A percentile compares a stretch with the other conserved stretches of the same genome.
Conservation (phyloP, 768 basidiomycete genomes). For the Trametes sanguinea region DNA sequence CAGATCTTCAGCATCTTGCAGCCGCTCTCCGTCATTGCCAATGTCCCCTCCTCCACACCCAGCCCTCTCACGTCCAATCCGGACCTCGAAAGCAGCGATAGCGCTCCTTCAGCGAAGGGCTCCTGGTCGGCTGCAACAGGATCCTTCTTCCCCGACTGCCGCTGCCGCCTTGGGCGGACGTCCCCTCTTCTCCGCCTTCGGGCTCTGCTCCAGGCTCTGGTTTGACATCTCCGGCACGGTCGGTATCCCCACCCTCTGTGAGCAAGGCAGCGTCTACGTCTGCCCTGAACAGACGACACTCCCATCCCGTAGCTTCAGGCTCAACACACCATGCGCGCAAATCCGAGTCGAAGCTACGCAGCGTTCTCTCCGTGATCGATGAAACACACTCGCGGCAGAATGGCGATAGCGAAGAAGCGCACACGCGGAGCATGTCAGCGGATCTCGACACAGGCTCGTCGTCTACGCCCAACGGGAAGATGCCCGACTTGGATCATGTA, state of each 20-base stretch:
- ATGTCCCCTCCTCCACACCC: conserved; percentile 57
- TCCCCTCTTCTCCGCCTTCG: conserved; percentile 25
- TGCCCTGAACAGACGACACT: conserved; percentile 48
- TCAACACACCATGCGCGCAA: conserved; percentile 47
- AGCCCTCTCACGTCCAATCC: conserved; percentile 53
- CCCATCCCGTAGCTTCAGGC: conserved; percentile 44
- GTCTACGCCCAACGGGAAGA: conserved; percentile 28
- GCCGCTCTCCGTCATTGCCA: conserved; percentile 77
- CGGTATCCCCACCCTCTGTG: conserved; percentile 49
- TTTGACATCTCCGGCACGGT: conserved; percentile 36
- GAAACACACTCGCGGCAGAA: conserved; percentile 49
- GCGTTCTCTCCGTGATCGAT: conserved; percentile 71
- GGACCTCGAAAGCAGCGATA: conserved; percentile 35
- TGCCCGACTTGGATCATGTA: conserved; percentile 11
- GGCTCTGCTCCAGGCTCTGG: conserved; percentile 26
- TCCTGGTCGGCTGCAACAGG: conserved; percentile 54
- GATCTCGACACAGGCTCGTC: conserved; percentile 22
- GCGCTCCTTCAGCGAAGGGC: conserved; percentile 25
- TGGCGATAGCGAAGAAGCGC: conserved; percentile 15
- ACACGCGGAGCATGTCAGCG: conserved; percentile 16
- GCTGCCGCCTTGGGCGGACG: conserved; percentile 34
- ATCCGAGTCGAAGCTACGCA: conserved; percentile 68
- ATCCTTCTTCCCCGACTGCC: conserved; percentile 47
- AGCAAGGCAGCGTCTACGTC: conserved; percentile 12
- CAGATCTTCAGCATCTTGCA: conserved; percentile 93